These are phyloP conservation scores for Pichia phayaonensis DNA, from an alignment of 805 yeast genomes.

Conservation along the genomic window DNA sequence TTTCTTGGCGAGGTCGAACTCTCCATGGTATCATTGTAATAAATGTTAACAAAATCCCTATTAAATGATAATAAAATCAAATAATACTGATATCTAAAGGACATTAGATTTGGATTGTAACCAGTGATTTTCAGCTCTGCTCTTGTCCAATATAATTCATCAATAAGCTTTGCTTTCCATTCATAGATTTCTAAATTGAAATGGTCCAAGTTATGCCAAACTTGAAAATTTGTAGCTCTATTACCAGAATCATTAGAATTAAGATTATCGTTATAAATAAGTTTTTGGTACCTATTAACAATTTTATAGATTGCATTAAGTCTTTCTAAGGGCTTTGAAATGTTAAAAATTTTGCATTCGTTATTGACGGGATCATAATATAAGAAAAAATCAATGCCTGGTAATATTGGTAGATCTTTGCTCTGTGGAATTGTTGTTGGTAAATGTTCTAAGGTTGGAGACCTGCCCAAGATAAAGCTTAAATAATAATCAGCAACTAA, in stretches of 20 bases:
- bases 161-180: constrained; percentile 1
- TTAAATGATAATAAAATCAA: neutral
- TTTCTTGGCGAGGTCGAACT: neutral
- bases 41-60: constrained; percentile 20
- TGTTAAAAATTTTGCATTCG: neutral
- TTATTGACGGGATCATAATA: constrained; percentile 1
- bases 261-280: neutral
- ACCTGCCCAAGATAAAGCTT: constrained; percentile 49
- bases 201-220: neutral
- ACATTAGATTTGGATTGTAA: constrained; percentile 3
- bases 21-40: neutral
- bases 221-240: neutral
- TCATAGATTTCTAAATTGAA: constrained; percentile 2
- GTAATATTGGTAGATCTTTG: constrained; percentile 3
- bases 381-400: constrained; percentile 3
- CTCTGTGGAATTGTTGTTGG: constrained; percentile 2
- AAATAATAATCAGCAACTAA: constrained; percentile 57
- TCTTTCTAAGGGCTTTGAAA: constrained; percentile 1
- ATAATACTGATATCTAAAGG: constrained; percentile 6
- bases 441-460: constrained; percentile 33
- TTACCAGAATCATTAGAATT: neutral
- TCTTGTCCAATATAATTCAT: constrained; percentile 3
- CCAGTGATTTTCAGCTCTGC: constrained; percentile 1
- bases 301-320: neutral
- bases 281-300: neutral